A percentile compares a stretch with the other conserved stretches of the same genome.
Conservation (phyloP, 768 basidiomycete species). For the Heimioporus sp. region DNA sequence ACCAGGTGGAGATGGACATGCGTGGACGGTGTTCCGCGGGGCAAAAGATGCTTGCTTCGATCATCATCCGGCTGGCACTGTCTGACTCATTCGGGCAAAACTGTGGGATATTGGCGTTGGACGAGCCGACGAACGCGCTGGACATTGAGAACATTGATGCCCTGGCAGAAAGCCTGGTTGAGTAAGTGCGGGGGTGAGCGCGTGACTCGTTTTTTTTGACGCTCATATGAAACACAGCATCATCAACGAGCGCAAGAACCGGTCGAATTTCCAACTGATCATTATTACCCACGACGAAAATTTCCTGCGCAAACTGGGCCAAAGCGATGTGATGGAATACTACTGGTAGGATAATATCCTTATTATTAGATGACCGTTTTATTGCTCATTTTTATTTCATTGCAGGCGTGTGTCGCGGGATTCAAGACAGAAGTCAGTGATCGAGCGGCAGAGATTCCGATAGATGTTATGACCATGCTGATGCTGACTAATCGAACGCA, state of each 20-base stretch:
- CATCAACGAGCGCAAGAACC: constrained; percentile 87
- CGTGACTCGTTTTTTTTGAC: too few relatives aligned
- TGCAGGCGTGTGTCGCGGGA: constrained; percentile 78
- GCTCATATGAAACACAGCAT: constrained; percentile 53
- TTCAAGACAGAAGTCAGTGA: constrained; percentile 72
- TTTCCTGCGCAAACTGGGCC: constrained; percentile 88
- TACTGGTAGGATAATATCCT: constrained; percentile 61
- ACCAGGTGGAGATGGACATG: constrained; percentile 99
- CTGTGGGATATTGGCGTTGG: constrained; percentile 95
- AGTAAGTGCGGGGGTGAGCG: constrained; percentile 52
- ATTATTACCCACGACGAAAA: constrained; percentile 97
- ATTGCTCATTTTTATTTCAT: background rate
- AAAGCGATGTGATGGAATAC: constrained; percentile 90
- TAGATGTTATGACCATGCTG: constrained; percentile 24
- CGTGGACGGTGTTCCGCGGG: constrained; percentile 97
- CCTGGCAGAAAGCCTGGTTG: constrained; percentile 85
- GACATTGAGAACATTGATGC: constrained; percentile 97
- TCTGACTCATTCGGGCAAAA: constrained; percentile 98
- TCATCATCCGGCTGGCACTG: constrained; percentile 94
- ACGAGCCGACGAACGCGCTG: constrained; percentile 97
- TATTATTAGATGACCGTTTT: background rate
- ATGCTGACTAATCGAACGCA: too few relatives aligned
- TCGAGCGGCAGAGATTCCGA: constrained; percentile 67
- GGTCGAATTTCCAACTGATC: constrained; percentile 93
- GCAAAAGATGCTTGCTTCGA: constrained; percentile 97